Conservation (phyloP, 768 basidiomycete genomes). For the Fomitopsis serialis region DNA sequence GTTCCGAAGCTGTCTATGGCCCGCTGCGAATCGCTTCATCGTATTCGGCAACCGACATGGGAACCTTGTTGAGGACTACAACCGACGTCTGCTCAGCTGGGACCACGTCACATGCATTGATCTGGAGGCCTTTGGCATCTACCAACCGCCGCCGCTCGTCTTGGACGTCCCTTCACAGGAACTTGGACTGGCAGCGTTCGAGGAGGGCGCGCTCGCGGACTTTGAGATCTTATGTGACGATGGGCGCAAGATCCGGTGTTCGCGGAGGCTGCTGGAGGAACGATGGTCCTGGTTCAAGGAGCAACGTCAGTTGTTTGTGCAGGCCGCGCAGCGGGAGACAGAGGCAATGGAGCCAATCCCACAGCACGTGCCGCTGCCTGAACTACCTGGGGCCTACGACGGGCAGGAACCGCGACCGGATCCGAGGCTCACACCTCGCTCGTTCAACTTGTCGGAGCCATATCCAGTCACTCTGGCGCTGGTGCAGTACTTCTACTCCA, state of each 20-base stretch:
- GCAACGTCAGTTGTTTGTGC: conserved; percentile 54
- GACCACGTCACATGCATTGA: conserved; percentile 89
- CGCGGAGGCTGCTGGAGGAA: conserved; percentile 78
- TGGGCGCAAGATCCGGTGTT: conserved; percentile 76
- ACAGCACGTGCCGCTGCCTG: conserved; percentile 60
- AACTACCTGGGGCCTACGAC: conserved; percentile 46
- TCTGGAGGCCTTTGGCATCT: conserved; percentile 93
- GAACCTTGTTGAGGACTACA: conserved; percentile 89
- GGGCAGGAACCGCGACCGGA: conserved; percentile 55
- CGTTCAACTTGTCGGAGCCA: conserved; percentile 80
- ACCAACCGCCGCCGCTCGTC: conserved; percentile 71
- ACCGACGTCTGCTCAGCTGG: conserved; percentile 85
- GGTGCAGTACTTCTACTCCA: conserved; percentile 91
- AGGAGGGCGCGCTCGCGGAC: conserved; percentile 78
- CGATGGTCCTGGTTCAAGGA: conserved; percentile 95
- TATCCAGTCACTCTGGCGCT: conserved; percentile 86
- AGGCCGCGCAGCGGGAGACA: conserved; percentile 50
- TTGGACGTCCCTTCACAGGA: conserved; percentile 74
- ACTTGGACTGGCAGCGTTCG: conserved; percentile 77
- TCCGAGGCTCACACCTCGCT: conserved; percentile 74
- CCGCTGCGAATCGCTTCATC: conserved; percentile 77
- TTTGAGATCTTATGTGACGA: conserved; percentile 94
- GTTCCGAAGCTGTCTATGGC: conserved; percentile 90
- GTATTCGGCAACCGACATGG: conserved; percentile 89
- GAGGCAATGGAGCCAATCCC: conserved; percentile 54